Conservation (phyloP, 306 rosid genomes). For the Sophora flavescens region DNA sequence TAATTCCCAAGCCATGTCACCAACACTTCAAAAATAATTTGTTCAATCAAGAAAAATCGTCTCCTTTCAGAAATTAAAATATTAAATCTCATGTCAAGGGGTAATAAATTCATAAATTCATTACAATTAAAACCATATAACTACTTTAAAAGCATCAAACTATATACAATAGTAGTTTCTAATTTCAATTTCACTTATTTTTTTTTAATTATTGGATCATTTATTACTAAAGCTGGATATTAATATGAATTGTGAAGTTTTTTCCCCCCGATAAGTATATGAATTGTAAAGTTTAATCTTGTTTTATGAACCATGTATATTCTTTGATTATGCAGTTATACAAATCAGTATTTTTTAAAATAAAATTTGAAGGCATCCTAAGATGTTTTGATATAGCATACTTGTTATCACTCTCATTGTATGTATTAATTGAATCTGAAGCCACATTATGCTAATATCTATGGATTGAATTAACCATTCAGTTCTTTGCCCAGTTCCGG, state of each 20-base stretch:
- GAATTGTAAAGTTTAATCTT: not conserved
- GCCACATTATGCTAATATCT: not conserved
- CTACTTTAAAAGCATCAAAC: not conserved
- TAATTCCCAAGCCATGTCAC: not conserved
- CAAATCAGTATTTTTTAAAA: not conserved
- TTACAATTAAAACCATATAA: not conserved
- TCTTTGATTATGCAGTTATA: not conserved
- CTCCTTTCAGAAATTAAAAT: not conserved
- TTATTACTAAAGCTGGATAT: not conserved
- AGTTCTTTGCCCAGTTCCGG: not conserved
- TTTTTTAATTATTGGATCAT: not conserved
- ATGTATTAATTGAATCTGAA: constrained; percentile 5
- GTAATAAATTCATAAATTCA: not conserved
- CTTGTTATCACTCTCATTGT: not conserved
- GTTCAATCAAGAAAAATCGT: not conserved
- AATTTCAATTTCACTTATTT: not conserved
- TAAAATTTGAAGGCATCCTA: constrained; percentile 11
- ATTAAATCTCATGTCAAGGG: not conserved
- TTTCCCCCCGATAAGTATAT: too few species aligned
- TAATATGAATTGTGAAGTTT: not conserved
- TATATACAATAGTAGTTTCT: not conserved
- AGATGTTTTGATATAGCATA: not conserved
- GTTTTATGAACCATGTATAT: not conserved
- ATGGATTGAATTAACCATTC: not conserved
- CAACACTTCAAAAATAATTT: not conserved